Percentiles rank a stretch among this genome's conserved stretches.
Evolutionary conservation across 192 early-diverging fungal species (phyloP).

Genomic region (Dispira parvispora): DNA sequence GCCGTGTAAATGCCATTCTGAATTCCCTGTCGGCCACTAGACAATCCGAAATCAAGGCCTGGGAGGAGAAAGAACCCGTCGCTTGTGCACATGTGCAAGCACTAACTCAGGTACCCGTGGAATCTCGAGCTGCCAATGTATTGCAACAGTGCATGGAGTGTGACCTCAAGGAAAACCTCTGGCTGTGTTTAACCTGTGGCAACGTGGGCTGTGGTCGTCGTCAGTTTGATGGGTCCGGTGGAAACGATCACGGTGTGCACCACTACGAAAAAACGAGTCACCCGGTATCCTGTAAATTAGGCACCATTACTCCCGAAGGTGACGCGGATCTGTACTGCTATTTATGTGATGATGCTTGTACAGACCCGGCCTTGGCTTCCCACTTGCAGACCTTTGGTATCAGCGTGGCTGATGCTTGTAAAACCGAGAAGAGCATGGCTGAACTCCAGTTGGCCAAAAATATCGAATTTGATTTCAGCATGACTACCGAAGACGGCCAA

Average conservation of each 20-base stretch:
- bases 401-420: conserved; percentile 58
- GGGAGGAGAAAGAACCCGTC: conserved; percentile 63
- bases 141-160: conserved; percentile 36
- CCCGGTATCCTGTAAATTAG: conserved; percentile 74
- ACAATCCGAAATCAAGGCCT: conserved; percentile 80
- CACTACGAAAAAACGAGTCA: conserved; percentile 76
- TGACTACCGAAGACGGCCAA: conserved; percentile 91
- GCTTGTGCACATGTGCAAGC: conserved; percentile 64
- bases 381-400: conserved; percentile 85
- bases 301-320: conserved; percentile 95
- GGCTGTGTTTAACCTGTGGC: conserved; percentile 90
- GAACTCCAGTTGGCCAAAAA: conserved; percentile 97
- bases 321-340: conserved; percentile 56
- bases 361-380: conserved; percentile 56
- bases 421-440: conserved; percentile 81
- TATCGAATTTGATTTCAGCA: conserved; percentile 90
- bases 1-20: conserved; percentile 36
- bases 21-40: conserved; percentile 61
- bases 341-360: conserved; percentile 56
- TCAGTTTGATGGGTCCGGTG: conserved; percentile 82
- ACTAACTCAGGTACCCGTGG: conserved; percentile 43
- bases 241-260: conserved; percentile 80
- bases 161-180: conserved; percentile 82
- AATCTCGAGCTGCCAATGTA: conserved; percentile 12
- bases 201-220: conserved; percentile 85